phyloP scores from a whole-genome alignment of 2,329 filamentous ascomycete genomes.

The Fusarium sp. region DNA sequence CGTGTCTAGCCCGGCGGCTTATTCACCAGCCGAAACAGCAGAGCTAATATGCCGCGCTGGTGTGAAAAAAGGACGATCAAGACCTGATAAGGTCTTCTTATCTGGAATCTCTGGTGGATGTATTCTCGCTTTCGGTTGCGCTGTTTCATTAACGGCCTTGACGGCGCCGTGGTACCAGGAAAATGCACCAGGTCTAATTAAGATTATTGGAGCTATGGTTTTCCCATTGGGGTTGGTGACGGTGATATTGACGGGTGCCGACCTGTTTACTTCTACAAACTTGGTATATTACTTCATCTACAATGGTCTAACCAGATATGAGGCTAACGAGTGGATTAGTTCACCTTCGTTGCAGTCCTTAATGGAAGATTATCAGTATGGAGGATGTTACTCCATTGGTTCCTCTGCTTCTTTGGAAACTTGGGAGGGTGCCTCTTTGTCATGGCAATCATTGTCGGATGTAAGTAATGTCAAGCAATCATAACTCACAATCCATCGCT shows the following conservation, averaged over 20 bases:
- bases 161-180: constrained; percentile 45
- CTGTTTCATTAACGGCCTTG: constrained; percentile 38
- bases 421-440: constrained; percentile 62
- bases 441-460: constrained; percentile 60
- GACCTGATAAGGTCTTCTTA: constrained; percentile 40
- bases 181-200: constrained; percentile 40
- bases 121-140: constrained; percentile 38
- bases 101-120: constrained; percentile 41
- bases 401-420: constrained; percentile 62
- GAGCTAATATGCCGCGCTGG: constrained; percentile 41
- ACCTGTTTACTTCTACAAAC: constrained; percentile 42
- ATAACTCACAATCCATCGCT: rapidly evolving
- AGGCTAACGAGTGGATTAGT: constrained; percentile 11
- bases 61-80: constrained; percentile 39
- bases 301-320: rapidly evolving
- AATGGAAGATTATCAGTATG: constrained; percentile 37
- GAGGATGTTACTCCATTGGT: constrained; percentile 53
- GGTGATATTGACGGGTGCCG: constrained; percentile 39
- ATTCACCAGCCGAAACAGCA: constrained; percentile 43
- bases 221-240: constrained; percentile 42
- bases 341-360: constrained; percentile 41
- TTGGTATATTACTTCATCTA: constrained; percentile 1
- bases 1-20: constrained; percentile 20
- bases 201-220: constrained; percentile 38
- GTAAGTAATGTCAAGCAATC: not conserved